These are phyloP conservation scores for Colletotrichum truncatum DNA, from an alignment of 2,329 filamentous ascomycete genomes.

Conservation along the genomic window DNA sequence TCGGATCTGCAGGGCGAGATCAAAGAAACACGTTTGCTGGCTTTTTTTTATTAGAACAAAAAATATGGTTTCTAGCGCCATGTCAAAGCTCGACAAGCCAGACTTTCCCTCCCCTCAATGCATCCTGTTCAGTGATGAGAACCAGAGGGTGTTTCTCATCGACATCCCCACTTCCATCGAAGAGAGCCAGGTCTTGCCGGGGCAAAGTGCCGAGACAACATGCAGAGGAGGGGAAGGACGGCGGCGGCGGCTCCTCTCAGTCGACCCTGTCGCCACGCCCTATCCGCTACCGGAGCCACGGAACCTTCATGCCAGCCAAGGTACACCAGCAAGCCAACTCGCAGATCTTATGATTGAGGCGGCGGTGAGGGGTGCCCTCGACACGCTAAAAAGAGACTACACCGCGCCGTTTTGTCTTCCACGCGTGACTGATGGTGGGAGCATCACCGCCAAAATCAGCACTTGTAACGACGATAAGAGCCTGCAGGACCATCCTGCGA, in stretches of 20 bases:
- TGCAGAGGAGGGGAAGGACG: constrained; percentile 31
- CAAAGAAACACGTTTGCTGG: not conserved
- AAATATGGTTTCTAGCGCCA: not conserved
- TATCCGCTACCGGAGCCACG: constrained; percentile 63
- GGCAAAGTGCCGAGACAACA: constrained; percentile 34
- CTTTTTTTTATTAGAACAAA: no score
- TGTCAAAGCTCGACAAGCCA: not conserved
- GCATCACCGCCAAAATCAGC: not conserved
- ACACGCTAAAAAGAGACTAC: constrained; percentile 43
- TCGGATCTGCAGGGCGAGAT: not conserved
- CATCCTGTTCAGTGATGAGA: constrained; percentile 26
- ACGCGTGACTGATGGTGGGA: constrained; percentile 41
- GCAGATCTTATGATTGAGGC: constrained; percentile 63
- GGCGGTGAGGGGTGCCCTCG: constrained; percentile 53
- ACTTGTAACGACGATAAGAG: not conserved
- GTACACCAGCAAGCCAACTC: constrained; percentile 57
- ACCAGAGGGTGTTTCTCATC: constrained; percentile 60
- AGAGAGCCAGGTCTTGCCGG: constrained; percentile 64
- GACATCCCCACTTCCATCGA: constrained; percentile 78
- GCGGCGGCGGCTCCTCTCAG: constrained; percentile 55
- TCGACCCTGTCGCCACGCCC: constrained; percentile 50
- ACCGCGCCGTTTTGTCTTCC: constrained; percentile 57
- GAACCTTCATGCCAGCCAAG: constrained; percentile 45
- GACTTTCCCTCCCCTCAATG: constrained; percentile 1
- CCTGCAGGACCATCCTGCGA: not conserved